phyloP scores from a whole-genome alignment of 352 stramenopile genomes.

The Phytopythium vexans region DNA sequence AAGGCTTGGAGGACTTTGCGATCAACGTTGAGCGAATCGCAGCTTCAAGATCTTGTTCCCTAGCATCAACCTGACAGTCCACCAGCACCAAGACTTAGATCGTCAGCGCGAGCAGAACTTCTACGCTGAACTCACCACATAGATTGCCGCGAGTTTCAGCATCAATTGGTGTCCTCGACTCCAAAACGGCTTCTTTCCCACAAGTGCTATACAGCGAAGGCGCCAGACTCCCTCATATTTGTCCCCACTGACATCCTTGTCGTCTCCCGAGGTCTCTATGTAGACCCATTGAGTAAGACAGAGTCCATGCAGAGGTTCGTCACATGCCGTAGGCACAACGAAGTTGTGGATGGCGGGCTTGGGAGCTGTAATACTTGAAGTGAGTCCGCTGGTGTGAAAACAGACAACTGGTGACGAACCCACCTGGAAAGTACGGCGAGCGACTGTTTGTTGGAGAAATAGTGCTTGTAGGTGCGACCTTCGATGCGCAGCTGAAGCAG shows the following conservation, averaged over 20 bases:
- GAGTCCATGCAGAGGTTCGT: conserved; percentile 23
- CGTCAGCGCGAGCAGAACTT: not conserved
- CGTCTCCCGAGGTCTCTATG: not conserved
- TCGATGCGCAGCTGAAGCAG: conserved; percentile 25
- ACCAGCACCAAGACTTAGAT: not conserved
- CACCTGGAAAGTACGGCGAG: no score
- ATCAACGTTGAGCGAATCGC: no score
- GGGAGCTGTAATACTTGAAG: conserved; percentile 10
- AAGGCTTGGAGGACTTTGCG: no score
- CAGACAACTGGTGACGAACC: no score
- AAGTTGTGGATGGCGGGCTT: conserved; percentile 42
- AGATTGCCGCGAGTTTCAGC: conserved; percentile 16
- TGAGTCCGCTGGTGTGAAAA: not conserved
- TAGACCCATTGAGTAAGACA: conserved; percentile 31
- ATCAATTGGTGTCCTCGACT: conserved; percentile 21
- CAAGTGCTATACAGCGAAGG: conserved; percentile 10
- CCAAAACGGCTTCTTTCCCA: conserved; percentile 19
- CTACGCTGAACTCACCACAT: conserved; percentile 5
- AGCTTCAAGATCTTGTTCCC: no score
- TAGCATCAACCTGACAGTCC: not conserved
- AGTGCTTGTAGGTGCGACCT: not conserved
- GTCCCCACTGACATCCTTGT: no score
- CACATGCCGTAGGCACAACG: conserved; percentile 15
- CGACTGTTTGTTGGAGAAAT: conserved; percentile 8
- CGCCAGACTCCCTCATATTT: conserved; percentile 5